phyloP scores from a whole-genome alignment of 176 grass and related monocot species.

The Typha latifolia region DNA sequence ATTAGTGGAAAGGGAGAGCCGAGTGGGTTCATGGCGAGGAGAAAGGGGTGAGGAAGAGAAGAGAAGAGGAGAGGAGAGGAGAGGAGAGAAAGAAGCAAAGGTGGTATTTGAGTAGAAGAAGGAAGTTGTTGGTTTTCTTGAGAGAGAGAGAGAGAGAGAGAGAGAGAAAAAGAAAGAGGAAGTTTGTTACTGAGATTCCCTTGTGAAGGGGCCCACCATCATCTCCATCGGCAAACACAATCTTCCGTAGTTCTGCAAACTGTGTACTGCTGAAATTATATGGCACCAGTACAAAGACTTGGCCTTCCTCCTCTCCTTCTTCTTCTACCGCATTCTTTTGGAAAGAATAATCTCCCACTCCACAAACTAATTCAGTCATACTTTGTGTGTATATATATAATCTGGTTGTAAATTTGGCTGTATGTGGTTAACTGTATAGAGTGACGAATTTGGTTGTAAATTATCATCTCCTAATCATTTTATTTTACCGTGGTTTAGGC shows the following conservation, averaged over 20 bases:
- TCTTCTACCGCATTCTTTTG: not conserved
- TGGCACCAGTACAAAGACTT: constrained; percentile 30
- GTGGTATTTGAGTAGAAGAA: constrained; percentile 30
- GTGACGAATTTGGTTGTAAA: too few species aligned
- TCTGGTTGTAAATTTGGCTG: too few species aligned
- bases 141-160: constrained; percentile 3
- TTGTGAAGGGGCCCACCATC: constrained; percentile 20
- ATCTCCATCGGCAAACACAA: constrained; percentile 6
- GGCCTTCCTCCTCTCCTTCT: not conserved
- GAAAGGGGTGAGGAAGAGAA: not conserved
- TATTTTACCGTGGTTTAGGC: too few species aligned
- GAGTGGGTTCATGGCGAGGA: not conserved
- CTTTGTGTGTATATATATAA: not conserved
- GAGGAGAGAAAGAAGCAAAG: constrained; percentile 9
- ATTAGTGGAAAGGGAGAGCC: too few species aligned
- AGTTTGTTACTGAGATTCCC: constrained; percentile 79
- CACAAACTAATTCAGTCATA: not conserved
- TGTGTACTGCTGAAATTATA: constrained; percentile 31
- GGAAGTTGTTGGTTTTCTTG: constrained; percentile 32
- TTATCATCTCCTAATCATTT: too few species aligned
- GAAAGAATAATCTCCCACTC: not conserved
- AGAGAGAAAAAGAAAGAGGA: not conserved
- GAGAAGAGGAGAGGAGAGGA: not conserved
- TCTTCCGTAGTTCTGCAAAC: constrained; percentile 15
- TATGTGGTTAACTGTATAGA: too few species aligned